Evolutionary conservation across 768 basidiomycete genomes (phyloP), one percentile per base, ranked within the genome.

Genomic region (Terana coerulea): DNA sequence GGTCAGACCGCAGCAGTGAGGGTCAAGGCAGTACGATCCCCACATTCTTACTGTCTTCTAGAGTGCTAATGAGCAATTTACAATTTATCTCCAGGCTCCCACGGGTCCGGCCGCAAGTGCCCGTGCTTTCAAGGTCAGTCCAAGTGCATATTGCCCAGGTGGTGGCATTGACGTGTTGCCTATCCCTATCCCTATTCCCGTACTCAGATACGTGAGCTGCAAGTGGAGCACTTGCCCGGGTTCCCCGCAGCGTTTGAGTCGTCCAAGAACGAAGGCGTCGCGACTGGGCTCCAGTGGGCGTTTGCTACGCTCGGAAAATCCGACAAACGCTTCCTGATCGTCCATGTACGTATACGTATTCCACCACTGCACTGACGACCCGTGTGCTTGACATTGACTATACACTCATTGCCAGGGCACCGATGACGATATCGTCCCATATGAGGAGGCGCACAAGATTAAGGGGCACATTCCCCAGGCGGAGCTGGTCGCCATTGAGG

Each of bases 221-320:
- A 89, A 67, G 81, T 83, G 0, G 85, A 84, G 1, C 79, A 85
- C 59, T 75, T 89, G 12, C 78, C 83, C 1, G 79, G 87, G 2
- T 88, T 80, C 61, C 84, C 86, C 50, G 78, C 78, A 15, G 85
- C 85, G 0, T 67, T 89, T 8, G 84, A 83, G 0, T 88, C 86
- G 1, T 86, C 64, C 26, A 48, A 60, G 28, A 34, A 53, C 22
- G 55, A 55, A 28, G 67, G 67, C 3, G 64, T 66, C 0, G 51
- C 67, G 2, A 49, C 61, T 4, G 63, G 57, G 3, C 54, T 64
- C 6, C 49, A 64, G 12, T 49, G 55, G 22, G 60, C 64, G 2
- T 68, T 54, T 52, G 53, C 55, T 34, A 54, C 48, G 40, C 45
- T 65, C 12, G 56, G 43, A 15, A 46, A 77, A 45, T 69, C 69